phyloP scores from a whole-genome alignment of 163 green algal species.

The Botryococcus braunii region DNA sequence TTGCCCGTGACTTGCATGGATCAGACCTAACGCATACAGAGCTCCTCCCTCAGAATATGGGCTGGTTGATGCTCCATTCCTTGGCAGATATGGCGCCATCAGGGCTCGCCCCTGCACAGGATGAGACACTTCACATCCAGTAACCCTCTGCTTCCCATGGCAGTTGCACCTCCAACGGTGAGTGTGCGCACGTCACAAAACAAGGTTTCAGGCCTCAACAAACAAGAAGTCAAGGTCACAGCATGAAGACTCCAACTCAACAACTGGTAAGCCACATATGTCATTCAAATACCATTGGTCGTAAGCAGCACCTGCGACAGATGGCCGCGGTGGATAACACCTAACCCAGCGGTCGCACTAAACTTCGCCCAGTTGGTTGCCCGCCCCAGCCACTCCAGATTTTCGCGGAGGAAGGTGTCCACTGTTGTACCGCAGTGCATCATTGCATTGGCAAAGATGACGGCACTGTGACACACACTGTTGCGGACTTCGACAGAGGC shows the following conservation, averaged over 20 bases:
- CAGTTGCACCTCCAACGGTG: too few species aligned
- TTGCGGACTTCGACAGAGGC: constrained; percentile 63
- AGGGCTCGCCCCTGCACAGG: constrained; percentile 39
- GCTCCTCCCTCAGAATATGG: constrained; percentile 83
- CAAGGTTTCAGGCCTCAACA: too few species aligned
- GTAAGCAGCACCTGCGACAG: constrained; percentile 45
- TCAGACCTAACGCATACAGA: constrained; percentile 94
- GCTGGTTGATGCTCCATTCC: constrained; percentile 48
- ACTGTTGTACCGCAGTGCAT: constrained; percentile 94
- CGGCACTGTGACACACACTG: constrained; percentile 84
- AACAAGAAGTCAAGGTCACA: too few species aligned
- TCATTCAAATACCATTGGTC: too few species aligned
- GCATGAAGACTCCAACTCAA: too few species aligned
- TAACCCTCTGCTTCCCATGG: too few species aligned
- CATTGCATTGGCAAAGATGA: constrained; percentile 90
- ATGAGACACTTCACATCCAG: too few species aligned
- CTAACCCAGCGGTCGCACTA: constrained; percentile 90
- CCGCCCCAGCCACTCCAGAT: constrained; percentile 92
- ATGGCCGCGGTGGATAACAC: constrained; percentile 93
- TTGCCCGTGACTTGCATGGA: constrained; percentile 86
- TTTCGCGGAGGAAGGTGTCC: constrained; percentile 92
- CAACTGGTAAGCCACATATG: too few species aligned
- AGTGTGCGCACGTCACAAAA: too few species aligned
- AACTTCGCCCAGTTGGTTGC: constrained; percentile 99
- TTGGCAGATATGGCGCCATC: constrained; percentile 92